phyloP scores from a whole-genome alignment of 495 filamentous ascomycete species.

The Lophium mytilinum region DNA sequence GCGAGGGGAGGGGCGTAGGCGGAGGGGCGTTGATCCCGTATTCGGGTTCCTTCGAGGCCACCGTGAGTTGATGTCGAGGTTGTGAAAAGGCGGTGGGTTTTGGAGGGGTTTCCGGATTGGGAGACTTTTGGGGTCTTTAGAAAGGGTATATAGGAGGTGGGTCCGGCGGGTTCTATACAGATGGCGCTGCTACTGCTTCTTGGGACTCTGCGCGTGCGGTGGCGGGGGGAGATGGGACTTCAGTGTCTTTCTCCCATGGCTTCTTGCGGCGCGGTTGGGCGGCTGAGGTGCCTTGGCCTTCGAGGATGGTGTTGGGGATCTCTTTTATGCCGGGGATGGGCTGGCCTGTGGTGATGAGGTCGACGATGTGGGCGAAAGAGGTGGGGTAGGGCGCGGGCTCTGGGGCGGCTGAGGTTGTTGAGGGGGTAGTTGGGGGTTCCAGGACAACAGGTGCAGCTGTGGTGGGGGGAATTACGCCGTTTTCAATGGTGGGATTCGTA shows the following conservation, averaged over 20 bases:
- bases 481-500: background rate
- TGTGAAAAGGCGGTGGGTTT: too few species aligned
- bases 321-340: constrained; percentile 83
- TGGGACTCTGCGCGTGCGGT: too few species aligned
- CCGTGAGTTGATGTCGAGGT: too few species aligned
- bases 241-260: constrained; percentile 64
- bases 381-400: constrained; percentile 59
- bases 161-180: too few species aligned
- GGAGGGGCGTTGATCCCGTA: too few species aligned
- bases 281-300: constrained; percentile 51
- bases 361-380: constrained; percentile 82
- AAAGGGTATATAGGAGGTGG: too few species aligned
- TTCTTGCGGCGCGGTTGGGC: constrained; percentile 53
- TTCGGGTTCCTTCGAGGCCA: too few species aligned
- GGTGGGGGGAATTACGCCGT: background rate
- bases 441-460: constrained; percentile 3
- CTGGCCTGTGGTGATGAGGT: constrained; percentile 75
- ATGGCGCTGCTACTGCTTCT: too few species aligned
- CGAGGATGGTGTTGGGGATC: constrained; percentile 74
- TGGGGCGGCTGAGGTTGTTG: constrained; percentile 4
- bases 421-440: background rate
- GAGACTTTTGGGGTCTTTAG: too few species aligned
- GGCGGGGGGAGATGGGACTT: background rate
- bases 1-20: too few species aligned
- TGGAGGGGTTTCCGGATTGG: too few species aligned